Conservation (phyloP, 306 rosid genomes). For the Rubus idaeus region DNA sequence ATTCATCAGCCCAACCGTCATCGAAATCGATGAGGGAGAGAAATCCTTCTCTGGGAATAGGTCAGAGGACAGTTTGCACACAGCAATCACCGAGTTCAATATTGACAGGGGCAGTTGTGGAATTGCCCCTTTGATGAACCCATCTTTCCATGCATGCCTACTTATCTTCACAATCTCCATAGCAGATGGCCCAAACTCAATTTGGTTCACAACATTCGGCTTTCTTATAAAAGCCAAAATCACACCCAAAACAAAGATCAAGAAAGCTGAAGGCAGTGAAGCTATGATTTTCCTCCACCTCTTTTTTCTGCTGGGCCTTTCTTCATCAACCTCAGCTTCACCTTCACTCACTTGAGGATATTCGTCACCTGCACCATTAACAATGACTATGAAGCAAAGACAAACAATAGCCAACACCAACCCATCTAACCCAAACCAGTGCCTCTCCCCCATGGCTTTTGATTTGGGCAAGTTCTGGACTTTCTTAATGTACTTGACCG, state of each 20-base stretch:
- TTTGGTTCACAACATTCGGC: conserved; percentile 45
- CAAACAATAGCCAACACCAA: conserved; percentile 50
- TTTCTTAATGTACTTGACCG: conserved; percentile 53
- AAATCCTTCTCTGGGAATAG: conserved; percentile 58
- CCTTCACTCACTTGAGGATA: not conserved
- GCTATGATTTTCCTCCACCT: conserved; percentile 32
- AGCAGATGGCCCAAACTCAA: conserved; percentile 60
- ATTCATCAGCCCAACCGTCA: conserved; percentile 71
- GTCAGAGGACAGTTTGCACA: conserved; percentile 55
- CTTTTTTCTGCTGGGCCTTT: not conserved
- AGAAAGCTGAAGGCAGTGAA: conserved; percentile 61
- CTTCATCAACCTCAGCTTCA: conserved; percentile 1
- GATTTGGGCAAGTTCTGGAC: conserved; percentile 50
- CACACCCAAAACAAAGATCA: conserved; percentile 54
- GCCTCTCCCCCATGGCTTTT: conserved; percentile 32
- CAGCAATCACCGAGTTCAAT: conserved; percentile 61
- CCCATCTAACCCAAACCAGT: conserved; percentile 69
- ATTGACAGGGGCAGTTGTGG: conserved; percentile 63
- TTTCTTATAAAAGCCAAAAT: conserved; percentile 53
- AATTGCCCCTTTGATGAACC: conserved; percentile 60
- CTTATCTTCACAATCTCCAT: conserved; percentile 44
- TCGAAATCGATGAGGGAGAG: conserved; percentile 51
- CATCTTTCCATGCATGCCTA: conserved; percentile 57
- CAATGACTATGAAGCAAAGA: conserved; percentile 44
- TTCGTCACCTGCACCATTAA: conserved; percentile 57